Base-by-base conservation (phyloP, 352 stramenopile species). In the Phytophthora kernoviae region DNA sequence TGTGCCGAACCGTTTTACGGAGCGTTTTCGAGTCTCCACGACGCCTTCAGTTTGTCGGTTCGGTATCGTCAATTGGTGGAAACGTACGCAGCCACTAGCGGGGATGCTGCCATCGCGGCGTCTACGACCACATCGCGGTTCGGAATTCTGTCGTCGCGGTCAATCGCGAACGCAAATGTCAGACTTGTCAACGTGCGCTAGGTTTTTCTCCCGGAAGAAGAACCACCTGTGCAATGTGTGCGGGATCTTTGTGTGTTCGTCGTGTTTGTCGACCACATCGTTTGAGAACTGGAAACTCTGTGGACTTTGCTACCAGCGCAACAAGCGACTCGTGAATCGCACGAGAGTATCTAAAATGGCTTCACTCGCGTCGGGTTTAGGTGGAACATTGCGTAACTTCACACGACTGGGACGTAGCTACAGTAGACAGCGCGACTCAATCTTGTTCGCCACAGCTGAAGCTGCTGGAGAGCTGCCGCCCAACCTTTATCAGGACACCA, bases 281-380 rank as follows among this genome's bases (percentile, higher is more conserved):
- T 84, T 88, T 59, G 77, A 83, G 62, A 70, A 49, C 32, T 88
- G 81, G 81, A 77, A 80, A 32, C 70, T 88, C 34, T 91, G 81
- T 22, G 68, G 57, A 4, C 62, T 84, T 33, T 91, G 81, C 57
- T 91, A 81, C 39, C 70, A 81, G 36, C 75, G 81, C 21, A 88
- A 88, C 62, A 77, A 88, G 53, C 62, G 59, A 2, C 70, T 91
- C 15, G 75, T 88, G 20, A 77, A 79, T 50, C 75, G 81, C 27
- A 79, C 77, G 46, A 68, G 73, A 11, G 66, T 85, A 21, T 82
- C 79, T 18, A 79, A 80, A 21, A 68, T 88, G 50, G 63, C 75
- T 21, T 81, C 78, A 14, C 52, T 79, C n/a, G 58, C 62, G 7
- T 70, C 71, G 1, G 71, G 63, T 2, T 15, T 87, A 15, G 66